Evolutionary conservation across 2,329 filamentous ascomycete genomes (phyloP).

Genomic region (Fusarium liriodendri): DNA sequence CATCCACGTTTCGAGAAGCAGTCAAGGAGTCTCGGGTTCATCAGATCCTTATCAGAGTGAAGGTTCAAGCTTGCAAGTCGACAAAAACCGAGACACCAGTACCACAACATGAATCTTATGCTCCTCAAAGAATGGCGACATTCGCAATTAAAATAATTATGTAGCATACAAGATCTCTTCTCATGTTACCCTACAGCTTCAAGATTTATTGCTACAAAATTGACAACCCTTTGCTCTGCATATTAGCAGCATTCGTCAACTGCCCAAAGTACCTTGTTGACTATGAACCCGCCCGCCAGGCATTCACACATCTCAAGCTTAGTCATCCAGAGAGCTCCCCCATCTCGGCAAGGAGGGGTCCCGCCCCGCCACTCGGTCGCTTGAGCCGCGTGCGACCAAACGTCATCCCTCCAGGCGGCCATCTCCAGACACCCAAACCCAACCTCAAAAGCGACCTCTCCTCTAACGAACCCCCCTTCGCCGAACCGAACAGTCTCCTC

Average conservation of each 20-base stretch:
- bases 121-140: background rate
- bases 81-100: background rate
- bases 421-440: slow-evolving; percentile 13
- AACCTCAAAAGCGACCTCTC: background rate
- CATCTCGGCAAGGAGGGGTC: slow-evolving; percentile 17
- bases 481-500: background rate
- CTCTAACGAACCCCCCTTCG: background rate
- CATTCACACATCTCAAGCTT: background rate
- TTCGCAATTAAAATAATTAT: background rate
- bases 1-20: background rate
- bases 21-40: no score
- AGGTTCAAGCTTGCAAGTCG: background rate
- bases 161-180: background rate
- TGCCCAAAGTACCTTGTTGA: background rate
- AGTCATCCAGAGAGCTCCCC: slow-evolving; percentile 3
- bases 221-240: background rate
- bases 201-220: background rate
- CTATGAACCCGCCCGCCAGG: background rate
- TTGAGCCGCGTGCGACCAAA: slow-evolving; percentile 37
- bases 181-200: background rate
- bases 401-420: slow-evolving; percentile 43
- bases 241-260: background rate
- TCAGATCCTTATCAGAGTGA: background rate
- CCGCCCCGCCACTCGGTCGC: slow-evolving; percentile 10
- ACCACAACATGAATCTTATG: background rate